Evolutionary conservation across 306 rosid species (phyloP), one percentile per base, ranked within the genome.

Genomic region (Trifolium subterraneum): DNA sequence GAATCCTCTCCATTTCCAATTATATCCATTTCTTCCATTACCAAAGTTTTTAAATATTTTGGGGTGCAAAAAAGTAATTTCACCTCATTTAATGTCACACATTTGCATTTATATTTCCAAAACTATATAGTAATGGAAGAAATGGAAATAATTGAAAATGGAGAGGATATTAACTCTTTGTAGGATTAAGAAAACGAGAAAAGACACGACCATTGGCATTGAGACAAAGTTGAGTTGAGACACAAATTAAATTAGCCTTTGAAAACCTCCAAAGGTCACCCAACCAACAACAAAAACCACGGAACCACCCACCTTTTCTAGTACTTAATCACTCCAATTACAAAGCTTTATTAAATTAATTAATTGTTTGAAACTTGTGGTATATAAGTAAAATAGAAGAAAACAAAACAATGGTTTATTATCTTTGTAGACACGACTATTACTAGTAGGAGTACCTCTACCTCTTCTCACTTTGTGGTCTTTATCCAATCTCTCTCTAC

Each of bases 191-290:
- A 12, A 22, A 66, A 68, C 45, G 5, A 7, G 54, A 69, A 22
- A 64, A 67, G 68, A 20, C 56, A 19, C 36, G 79, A 42, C 63
- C 68, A 9, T 73, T 50, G 84, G 23, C 39, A 36, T 36, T 36
- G 66, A 19, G 27, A 18, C 33, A 29, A 4, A 27, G 31, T 7
- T n/a, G 64, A 48, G 64, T 42, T 77, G 58, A 62, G 29, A 16
- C 56, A 23, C 41, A 25, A n/a, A 31, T 36, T 8, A 6, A 62
- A 6, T 64, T 10, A 68, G 29, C 90, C 72, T 63, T 88, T 90
- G 54, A 87, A 47, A 79, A 42, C 14, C 10, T 69, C 82, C 64
- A 86, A 81, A 60, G 84, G 96, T 15, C 89, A 48, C 25, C 6
- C 44, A 4, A 18, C 1, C 7, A 9, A 39, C 15, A 3, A 39